Conservation (phyloP, 495 filamentous ascomycete genomes). For the Hypoxylon crocopeplum region DNA sequence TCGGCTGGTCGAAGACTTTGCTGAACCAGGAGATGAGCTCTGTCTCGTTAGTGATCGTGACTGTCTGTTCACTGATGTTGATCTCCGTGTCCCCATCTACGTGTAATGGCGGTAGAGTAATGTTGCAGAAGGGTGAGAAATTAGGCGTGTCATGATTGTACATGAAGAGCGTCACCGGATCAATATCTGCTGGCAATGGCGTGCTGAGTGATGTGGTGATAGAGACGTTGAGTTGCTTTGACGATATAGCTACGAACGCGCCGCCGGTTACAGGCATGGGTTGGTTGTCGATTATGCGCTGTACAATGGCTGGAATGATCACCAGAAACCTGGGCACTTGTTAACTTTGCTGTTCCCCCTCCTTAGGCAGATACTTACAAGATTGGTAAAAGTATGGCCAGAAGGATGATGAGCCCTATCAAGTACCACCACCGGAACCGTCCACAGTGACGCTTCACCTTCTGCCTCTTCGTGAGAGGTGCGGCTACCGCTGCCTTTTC, state of each 20-base stretch:
- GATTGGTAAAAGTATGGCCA: conserved; percentile 53
- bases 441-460: conserved; percentile 44
- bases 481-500: conserved; percentile 36
- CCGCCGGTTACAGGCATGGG: conserved; percentile 47
- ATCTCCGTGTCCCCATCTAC: conserved; percentile 47
- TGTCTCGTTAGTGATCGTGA: conserved; percentile 46
- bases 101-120: conserved; percentile 44
- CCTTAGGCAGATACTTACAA: conserved; percentile 42
- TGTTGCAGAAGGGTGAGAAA: conserved; percentile 44
- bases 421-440: conserved; percentile 55
- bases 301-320: conserved; percentile 51
- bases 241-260: conserved; percentile 44
- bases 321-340: conserved; percentile 41
- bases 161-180: conserved; percentile 45
- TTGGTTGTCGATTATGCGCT: conserved; percentile 50
- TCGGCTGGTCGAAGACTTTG: conserved; percentile 47
- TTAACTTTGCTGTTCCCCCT: background rate
- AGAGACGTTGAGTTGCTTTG: conserved; percentile 46
- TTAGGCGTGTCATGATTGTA: conserved; percentile 46
- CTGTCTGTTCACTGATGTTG: conserved; percentile 43
- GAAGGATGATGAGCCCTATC: conserved; percentile 45
- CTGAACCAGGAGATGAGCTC: conserved; percentile 48
- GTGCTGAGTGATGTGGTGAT: conserved; percentile 46
- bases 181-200: conserved; percentile 45
- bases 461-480: conserved; percentile 40